phyloP scores from a whole-genome alignment of 805 yeast species.

The Sugiyamaella chiloensis region DNA sequence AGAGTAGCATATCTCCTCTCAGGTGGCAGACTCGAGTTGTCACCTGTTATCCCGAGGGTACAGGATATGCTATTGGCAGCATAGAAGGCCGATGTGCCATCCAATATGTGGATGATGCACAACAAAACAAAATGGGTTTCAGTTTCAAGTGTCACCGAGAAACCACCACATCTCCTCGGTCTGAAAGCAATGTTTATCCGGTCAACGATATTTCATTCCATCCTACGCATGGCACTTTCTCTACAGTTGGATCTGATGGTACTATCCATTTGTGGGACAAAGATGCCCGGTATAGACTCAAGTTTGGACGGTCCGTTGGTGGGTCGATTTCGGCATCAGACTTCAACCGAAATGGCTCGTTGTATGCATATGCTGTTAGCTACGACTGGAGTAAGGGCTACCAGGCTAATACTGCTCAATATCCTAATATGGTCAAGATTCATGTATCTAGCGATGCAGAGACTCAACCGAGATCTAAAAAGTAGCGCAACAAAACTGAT shows the following conservation, averaged over 20 bases:
- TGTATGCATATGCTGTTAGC: constrained; percentile 86
- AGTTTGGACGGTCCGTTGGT: constrained; percentile 59
- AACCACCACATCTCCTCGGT: constrained; percentile 47
- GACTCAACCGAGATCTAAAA: constrained; percentile 46
- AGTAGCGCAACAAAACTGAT: too few relatives aligned
- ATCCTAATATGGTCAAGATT: constrained; percentile 70
- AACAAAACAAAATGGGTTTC: constrained; percentile 55
- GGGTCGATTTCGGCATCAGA: constrained; percentile 69
- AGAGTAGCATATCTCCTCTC: constrained; percentile 68
- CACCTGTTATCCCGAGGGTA: constrained; percentile 84
- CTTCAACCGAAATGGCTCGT: constrained; percentile 78
- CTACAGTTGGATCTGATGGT: constrained; percentile 95
- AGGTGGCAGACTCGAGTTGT: constrained; percentile 86
- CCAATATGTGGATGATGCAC: constrained; percentile 75
- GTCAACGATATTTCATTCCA: constrained; percentile 82
- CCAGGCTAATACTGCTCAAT: constrained; percentile 68
- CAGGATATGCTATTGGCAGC: constrained; percentile 89
- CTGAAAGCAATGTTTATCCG: constrained; percentile 69
- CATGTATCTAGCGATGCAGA: constrained; percentile 87
- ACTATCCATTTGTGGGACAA: constrained; percentile 94
- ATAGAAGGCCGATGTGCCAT: constrained; percentile 95
- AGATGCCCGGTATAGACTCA: constrained; percentile 82
- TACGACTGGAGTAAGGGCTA: constrained; percentile 93
- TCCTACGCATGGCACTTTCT: constrained; percentile 85
- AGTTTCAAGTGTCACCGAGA: constrained; percentile 95